Evolutionary conservation across 768 basidiomycete genomes (phyloP).

Genomic region (Trametes villosa): DNA sequence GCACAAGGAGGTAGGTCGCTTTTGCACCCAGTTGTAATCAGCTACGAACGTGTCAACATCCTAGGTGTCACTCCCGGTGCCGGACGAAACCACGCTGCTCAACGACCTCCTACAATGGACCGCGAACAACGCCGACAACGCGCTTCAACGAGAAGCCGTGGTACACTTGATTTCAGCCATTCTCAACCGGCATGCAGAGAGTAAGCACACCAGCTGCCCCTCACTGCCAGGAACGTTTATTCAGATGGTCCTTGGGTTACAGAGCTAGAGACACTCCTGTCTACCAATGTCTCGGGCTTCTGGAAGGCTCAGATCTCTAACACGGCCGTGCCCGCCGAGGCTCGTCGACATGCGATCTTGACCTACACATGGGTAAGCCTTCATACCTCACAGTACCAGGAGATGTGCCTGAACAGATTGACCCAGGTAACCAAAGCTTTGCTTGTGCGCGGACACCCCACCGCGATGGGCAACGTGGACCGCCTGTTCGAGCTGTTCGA

Average conservation of each 20-base stretch:
- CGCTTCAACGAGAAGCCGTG: constrained; percentile 57
- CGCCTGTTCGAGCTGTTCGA: constrained; percentile 71
- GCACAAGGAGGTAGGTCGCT: constrained; percentile 59
- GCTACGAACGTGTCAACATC: constrained; percentile 10
- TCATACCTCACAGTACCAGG: background rate
- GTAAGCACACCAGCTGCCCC: constrained; percentile 43
- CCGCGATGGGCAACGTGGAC: constrained; percentile 59
- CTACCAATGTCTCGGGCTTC: constrained; percentile 46
- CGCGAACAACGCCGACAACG: constrained; percentile 48
- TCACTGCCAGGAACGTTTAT: background rate
- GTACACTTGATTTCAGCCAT: constrained; percentile 64
- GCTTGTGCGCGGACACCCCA: constrained; percentile 70
- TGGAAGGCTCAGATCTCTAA: constrained; percentile 54
- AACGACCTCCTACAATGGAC: constrained; percentile 63
- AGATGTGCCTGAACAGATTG: background rate
- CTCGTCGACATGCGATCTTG: constrained; percentile 55
- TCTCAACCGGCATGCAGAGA: constrained; percentile 78
- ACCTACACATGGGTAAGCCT: constrained; percentile 72
- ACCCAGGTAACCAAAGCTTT: constrained; percentile 78
- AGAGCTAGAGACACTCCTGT: constrained; percentile 56
- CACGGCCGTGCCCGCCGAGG: constrained; percentile 32
- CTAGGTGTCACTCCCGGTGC: constrained; percentile 58
- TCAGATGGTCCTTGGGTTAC: background rate
- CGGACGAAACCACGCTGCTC: constrained; percentile 55
- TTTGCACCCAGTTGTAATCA: background rate